Percentiles rank a stretch among this genome's conserved stretches.
Evolutionary conservation across 768 basidiomycete genomes (phyloP).

Genomic region (Tubosaeta sp.): DNA sequence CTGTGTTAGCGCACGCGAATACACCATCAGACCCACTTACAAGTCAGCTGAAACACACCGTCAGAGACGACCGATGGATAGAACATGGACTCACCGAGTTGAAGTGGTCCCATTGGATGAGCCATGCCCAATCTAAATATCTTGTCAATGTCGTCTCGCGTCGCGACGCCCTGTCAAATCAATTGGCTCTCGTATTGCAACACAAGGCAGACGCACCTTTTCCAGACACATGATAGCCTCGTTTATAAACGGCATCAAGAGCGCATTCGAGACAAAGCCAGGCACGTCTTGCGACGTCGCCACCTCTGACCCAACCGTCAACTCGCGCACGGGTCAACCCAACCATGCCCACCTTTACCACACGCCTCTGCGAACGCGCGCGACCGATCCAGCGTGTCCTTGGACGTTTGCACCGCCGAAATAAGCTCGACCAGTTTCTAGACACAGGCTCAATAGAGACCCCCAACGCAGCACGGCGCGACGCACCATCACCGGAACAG

Average conservation of each 20-base stretch:
- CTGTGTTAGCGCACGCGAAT: background rate
- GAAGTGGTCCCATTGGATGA: constrained; percentile 92
- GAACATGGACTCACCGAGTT: constrained; percentile 52
- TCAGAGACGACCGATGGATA: background rate
- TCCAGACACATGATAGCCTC: constrained; percentile 95
- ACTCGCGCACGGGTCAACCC: background rate
- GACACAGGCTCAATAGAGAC: background rate
- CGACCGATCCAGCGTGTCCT: constrained; percentile 69
- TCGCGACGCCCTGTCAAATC: constrained; percentile 69
- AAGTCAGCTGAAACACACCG: constrained; percentile 24
- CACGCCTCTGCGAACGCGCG: constrained; percentile 82
- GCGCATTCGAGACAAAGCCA: constrained; percentile 91
- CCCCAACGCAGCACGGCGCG: background rate
- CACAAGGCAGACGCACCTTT: constrained; percentile 45
- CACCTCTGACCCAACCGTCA: constrained; percentile 58
- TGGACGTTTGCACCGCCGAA: constrained; percentile 85
- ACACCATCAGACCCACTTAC: constrained; percentile 15
- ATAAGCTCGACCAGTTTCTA: constrained; percentile 96
- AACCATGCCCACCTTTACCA: constrained; percentile 62
- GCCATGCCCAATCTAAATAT: constrained; percentile 92
- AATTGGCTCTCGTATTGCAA: background rate
- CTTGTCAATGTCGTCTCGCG: constrained; percentile 92
- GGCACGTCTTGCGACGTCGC: constrained; percentile 89
- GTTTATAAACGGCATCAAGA: constrained; percentile 96
- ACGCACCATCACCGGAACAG: constrained; percentile 91